Percentiles rank a stretch among this genome's conserved stretches.
Evolutionary conservation across 108 stramenopile genomes (phyloP).

Genomic region (Skeletonema menzelii): DNA sequence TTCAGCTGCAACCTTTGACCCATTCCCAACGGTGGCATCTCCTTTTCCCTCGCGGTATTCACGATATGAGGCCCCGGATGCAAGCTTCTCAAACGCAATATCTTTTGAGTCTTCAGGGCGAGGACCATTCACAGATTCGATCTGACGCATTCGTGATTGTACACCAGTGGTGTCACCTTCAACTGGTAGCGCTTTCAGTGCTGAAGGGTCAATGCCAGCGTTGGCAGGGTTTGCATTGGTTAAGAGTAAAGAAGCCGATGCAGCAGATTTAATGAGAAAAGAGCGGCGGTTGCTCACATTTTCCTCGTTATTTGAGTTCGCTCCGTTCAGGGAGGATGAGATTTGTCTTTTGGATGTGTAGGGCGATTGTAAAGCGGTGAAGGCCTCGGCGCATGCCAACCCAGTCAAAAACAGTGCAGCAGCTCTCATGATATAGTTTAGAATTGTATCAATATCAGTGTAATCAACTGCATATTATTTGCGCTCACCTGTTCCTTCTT

Average conservation of each 20-base stretch:
- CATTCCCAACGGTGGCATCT: slow-evolving; percentile 44
- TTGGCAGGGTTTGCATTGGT: slow-evolving; percentile 15
- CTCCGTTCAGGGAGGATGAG: background rate
- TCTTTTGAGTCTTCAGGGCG: slow-evolving; percentile 58
- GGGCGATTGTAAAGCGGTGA: background rate
- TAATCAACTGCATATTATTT: no score
- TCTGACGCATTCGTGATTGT: slow-evolving; percentile 53
- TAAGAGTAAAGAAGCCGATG: slow-evolving; percentile 6
- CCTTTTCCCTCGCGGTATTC: slow-evolving; percentile 75
- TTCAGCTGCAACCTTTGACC: slow-evolving; percentile 74
- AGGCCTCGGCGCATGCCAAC: background rate
- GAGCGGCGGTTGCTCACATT: background rate
- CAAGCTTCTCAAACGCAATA: slow-evolving; percentile 56
- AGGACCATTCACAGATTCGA: slow-evolving; percentile 52
- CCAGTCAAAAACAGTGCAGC: background rate
- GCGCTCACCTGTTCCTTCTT: no score
- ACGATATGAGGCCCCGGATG: slow-evolving; percentile 62
- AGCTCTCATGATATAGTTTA: background rate
- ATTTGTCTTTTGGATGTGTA: background rate
- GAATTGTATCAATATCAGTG: no score
- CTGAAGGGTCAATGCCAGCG: slow-evolving; percentile 67
- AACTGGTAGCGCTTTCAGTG: slow-evolving; percentile 50
- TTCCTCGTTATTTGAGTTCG: background rate
- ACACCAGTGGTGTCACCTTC: slow-evolving; percentile 68
- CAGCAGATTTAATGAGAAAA: slow-evolving; percentile 5